A percentile compares a stretch with the other conserved stretches of the same genome.
phyloP scores from a whole-genome alignment of 495 filamentous ascomycete genomes.

The Podospora anserina region DNA sequence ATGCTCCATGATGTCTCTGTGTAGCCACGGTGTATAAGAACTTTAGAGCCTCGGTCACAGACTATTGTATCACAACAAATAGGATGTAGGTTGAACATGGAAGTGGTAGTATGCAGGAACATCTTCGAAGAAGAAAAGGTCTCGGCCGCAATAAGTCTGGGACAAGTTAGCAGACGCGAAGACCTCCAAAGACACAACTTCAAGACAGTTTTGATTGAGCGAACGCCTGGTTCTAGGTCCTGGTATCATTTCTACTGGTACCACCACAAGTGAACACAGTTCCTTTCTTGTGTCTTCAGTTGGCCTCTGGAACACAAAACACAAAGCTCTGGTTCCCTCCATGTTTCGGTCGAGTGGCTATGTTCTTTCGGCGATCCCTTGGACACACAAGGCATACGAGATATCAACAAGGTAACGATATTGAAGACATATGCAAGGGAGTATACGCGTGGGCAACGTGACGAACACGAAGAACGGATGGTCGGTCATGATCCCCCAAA shows the following conservation, averaged over 20 bases:
- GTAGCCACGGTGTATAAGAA: background rate
- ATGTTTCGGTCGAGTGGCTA: background rate
- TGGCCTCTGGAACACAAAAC: background rate
- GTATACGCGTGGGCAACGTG: background rate
- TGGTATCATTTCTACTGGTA: background rate
- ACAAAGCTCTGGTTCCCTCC: background rate
- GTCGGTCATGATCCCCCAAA: background rate
- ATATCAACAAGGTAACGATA: background rate
- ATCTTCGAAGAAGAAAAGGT: background rate
- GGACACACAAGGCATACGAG: background rate
- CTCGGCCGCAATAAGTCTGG: conserved; percentile 1
- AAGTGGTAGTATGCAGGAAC: background rate
- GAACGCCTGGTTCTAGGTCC: background rate
- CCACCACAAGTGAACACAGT: background rate
- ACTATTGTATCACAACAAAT: background rate
- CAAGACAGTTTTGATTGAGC: background rate
- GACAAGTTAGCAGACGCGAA: background rate
- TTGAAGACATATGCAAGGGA: background rate
- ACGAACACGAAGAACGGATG: background rate
- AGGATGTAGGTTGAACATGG: background rate
- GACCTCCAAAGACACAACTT: background rate
- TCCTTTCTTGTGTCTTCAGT: background rate
- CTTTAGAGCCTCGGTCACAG: background rate
- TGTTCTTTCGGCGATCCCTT: background rate
- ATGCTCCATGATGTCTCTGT: background rate